These are phyloP conservation scores for Candida dubliniensis DNA, from an alignment of 1,139 yeast species.

Conservation along the genomic window DNA sequence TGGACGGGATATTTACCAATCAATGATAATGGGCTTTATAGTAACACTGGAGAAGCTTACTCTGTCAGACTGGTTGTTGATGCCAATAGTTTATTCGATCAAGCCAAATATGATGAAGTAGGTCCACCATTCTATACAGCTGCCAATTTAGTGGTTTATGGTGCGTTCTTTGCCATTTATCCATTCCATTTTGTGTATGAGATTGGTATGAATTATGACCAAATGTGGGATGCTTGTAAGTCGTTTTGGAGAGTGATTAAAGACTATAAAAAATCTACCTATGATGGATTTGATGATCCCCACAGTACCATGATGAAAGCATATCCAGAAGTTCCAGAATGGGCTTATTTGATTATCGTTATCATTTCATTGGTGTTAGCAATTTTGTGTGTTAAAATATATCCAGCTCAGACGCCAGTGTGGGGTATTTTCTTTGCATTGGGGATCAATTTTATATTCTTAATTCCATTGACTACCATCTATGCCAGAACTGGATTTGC, in stretches of 20 bases:
- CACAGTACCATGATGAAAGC: slow-evolving; percentile 53
- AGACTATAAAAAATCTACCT: slow-evolving; percentile 25
- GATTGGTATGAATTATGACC: slow-evolving; percentile 25
- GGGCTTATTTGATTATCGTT: slow-evolving; percentile 53
- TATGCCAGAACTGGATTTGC: slow-evolving; percentile 54
- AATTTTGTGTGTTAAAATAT: slow-evolving; percentile 46
- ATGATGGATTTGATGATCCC: slow-evolving; percentile 45
- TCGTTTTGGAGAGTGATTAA: slow-evolving; percentile 21
- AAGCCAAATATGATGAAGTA: slow-evolving; percentile 37
- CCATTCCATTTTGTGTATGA: slow-evolving; percentile 54
- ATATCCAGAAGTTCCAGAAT: slow-evolving; percentile 61
- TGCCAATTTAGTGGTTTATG: slow-evolving; percentile 44
- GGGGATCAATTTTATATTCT: slow-evolving; percentile 53
- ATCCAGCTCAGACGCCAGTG: slow-evolving; percentile 51
- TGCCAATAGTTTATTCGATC: slow-evolving; percentile 31
- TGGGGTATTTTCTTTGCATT: slow-evolving; percentile 61
- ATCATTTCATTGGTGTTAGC: slow-evolving; percentile 50
- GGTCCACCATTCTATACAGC: slow-evolving; percentile 33
- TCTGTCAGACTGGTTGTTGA: slow-evolving; percentile 43
- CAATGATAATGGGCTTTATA: slow-evolving; percentile 44
- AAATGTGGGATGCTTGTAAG: slow-evolving; percentile 18
- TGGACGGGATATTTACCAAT: slow-evolving; percentile 58
- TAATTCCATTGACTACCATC: slow-evolving; percentile 50
- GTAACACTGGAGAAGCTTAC: slow-evolving; percentile 47
- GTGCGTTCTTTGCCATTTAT: slow-evolving; percentile 56